Evolutionary conservation across 768 basidiomycete genomes (phyloP).

Genomic region (Mycena haematopus): DNA sequence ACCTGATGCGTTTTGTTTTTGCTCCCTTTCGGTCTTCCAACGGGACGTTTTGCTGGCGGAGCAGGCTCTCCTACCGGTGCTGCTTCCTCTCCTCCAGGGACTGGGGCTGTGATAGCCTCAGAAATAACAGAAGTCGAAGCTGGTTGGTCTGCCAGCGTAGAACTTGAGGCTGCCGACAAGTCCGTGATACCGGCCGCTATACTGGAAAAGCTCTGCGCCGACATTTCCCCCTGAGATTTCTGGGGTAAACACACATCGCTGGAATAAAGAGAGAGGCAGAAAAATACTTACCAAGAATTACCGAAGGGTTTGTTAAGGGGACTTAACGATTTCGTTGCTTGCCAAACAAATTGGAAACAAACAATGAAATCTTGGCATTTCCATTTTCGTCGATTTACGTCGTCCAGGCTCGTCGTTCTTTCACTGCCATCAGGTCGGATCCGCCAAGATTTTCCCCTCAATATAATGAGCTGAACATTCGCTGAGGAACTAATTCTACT

Average conservation of each 20-base stretch:
- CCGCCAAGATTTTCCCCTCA: too few relatives aligned
- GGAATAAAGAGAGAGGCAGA: neutral
- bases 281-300: conserved; percentile 7
- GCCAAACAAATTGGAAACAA: too few relatives aligned
- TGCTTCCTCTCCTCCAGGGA: neutral
- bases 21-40: conserved; percentile 26
- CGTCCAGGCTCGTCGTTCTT: too few relatives aligned
- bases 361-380: too few relatives aligned
- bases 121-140: neutral
- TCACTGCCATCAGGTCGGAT: too few relatives aligned
- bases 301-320: neutral
- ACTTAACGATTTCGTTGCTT: too few relatives aligned
- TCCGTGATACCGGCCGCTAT: conserved; percentile 23
- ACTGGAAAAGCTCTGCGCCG: conserved; percentile 17
- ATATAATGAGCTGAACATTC: too few relatives aligned
- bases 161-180: neutral
- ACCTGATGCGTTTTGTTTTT: conserved; percentile 28
- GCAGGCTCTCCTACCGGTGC: neutral
- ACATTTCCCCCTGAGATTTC: neutral
- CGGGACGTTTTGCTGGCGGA: conserved; percentile 14
- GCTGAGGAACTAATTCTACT: too few relatives aligned
- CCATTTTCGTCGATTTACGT: too few relatives aligned
- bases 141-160: conserved; percentile 3
- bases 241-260: neutral
- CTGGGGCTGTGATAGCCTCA: neutral